phyloP scores from a whole-genome alignment of 2,329 filamentous ascomycete genomes.

The Paraphoma sp. region DNA sequence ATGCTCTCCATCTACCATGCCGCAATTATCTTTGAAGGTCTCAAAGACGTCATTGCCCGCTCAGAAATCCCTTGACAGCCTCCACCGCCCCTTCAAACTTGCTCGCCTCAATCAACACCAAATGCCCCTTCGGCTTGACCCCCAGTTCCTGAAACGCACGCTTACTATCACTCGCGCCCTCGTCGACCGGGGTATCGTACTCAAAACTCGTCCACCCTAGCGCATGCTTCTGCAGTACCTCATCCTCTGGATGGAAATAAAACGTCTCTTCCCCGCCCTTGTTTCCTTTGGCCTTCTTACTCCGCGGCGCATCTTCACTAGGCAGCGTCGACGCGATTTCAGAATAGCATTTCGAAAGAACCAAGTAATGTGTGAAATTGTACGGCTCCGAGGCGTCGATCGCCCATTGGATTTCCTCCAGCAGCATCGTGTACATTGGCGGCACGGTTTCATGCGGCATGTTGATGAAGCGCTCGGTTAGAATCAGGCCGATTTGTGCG shows the following conservation, averaged over 20 bases:
- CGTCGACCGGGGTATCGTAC: constrained; percentile 78
- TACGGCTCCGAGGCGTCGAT: constrained; percentile 92
- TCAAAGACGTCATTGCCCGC: constrained; percentile 20
- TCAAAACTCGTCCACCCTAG: constrained; percentile 73
- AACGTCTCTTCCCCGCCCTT: constrained; percentile 64
- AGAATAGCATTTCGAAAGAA: constrained; percentile 89
- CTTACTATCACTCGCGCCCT: constrained; percentile 87
- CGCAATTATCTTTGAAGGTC: no score
- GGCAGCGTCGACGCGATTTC: constrained; percentile 86
- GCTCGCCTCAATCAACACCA: constrained; percentile 83
- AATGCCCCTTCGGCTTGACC: constrained; percentile 80
- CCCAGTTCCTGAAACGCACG: constrained; percentile 93
- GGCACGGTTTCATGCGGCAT: constrained; percentile 93
- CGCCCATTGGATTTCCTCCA: constrained; percentile 88
- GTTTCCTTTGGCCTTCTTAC: constrained; percentile 52
- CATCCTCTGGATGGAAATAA: constrained; percentile 97
- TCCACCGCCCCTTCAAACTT: constrained; percentile 80
- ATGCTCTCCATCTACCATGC: no score
- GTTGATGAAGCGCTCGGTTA: constrained; percentile 96
- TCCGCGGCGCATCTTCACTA: constrained; percentile 47
- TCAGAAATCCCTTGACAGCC: constrained; percentile 77
- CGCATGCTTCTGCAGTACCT: constrained; percentile 81
- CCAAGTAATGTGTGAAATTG: constrained; percentile 88
- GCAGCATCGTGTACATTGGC: constrained; percentile 92
- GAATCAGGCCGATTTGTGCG: constrained; percentile 76